phyloP scores from a whole-genome alignment of 1,284 basidiomycete genomes.

The Volvariella volvacea region DNA sequence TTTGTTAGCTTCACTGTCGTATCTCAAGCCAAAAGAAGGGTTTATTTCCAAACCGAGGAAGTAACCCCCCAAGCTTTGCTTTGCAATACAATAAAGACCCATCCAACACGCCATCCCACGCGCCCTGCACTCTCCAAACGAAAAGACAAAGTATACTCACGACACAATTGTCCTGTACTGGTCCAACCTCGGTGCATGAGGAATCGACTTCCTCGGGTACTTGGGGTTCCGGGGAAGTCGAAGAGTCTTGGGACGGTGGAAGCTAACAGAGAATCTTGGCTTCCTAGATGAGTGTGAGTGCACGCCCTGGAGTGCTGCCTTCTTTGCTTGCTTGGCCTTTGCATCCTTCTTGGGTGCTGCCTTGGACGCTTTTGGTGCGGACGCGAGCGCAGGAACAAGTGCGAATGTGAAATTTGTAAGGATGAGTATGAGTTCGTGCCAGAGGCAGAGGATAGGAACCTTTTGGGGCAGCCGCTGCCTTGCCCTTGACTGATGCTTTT shows the following conservation, averaged over 20 bases:
- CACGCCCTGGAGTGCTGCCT: slow-evolving; percentile 89
- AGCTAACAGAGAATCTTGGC: slow-evolving; percentile 81
- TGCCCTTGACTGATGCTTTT: slow-evolving; percentile 58
- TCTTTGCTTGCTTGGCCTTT: slow-evolving; percentile 94
- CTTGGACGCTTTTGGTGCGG: too few relatives aligned
- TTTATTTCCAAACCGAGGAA: too few relatives aligned
- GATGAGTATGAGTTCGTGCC: slow-evolving; percentile 9
- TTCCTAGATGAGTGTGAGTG: slow-evolving; percentile 78
- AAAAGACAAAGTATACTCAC: slow-evolving; percentile 34
- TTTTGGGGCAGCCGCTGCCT: slow-evolving; percentile 43
- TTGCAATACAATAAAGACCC: slow-evolving; percentile 2
- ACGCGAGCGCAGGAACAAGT: too few relatives aligned
- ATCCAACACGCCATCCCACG: neutral
- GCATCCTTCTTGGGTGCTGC: slow-evolving; percentile 44
- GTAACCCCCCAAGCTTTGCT: neutral
- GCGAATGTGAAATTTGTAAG: too few relatives aligned
- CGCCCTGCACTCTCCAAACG: too few relatives aligned
- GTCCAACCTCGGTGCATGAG: slow-evolving; percentile 96
- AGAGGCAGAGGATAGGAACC: slow-evolving; percentile 26
- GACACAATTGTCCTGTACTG: slow-evolving; percentile 93
- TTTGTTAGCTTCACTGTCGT: too few relatives aligned
- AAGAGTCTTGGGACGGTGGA: slow-evolving; percentile 97
- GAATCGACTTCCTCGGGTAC: slow-evolving; percentile 93
- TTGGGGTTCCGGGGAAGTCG: slow-evolving; percentile 80
- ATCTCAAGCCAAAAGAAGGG: too few relatives aligned